phyloP scores from a whole-genome alignment of 140 eudicot species.

The Anethum foeniculum region DNA sequence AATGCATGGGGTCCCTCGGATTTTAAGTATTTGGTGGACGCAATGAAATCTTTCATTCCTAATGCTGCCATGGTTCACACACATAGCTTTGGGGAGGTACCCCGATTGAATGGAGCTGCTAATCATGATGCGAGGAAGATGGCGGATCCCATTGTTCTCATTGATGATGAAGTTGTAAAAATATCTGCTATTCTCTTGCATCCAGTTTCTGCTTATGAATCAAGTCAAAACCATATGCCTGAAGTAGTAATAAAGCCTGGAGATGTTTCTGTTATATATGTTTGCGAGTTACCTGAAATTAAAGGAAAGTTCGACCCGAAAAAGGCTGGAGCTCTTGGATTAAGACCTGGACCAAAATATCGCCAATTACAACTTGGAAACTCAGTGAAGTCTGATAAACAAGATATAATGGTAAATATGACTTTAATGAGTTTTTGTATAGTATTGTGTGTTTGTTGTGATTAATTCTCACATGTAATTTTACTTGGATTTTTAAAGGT shows the following conservation, averaged over 20 bases:
- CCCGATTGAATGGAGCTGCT: constrained; percentile 26
- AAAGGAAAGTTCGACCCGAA: constrained; percentile 71
- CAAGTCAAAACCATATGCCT: constrained; percentile 13
- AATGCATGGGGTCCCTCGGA: constrained; percentile 88
- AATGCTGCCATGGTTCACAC: constrained; percentile 90
- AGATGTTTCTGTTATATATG: constrained; percentile 66
- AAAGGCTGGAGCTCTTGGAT: constrained; percentile 73
- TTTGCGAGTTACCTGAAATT: constrained; percentile 80
- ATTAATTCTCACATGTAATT: not conserved
- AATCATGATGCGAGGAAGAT: constrained; percentile 21
- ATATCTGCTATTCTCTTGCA: constrained; percentile 68
- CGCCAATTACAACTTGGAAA: constrained; percentile 67
- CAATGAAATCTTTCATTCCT: constrained; percentile 83
- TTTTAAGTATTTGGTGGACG: constrained; percentile 61
- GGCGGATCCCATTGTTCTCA: constrained; percentile 45
- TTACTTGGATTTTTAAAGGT: constrained; percentile 41
- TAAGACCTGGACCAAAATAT: constrained; percentile 70
- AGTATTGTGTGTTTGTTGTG: not conserved
- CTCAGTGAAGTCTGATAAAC: constrained; percentile 67
- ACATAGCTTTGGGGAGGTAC: constrained; percentile 56
- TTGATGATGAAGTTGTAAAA: constrained; percentile 72
- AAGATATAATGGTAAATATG: constrained; percentile 52
- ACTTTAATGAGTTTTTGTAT: not conserved
- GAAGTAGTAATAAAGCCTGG: constrained; percentile 39
- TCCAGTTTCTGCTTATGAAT: constrained; percentile 26